These are phyloP conservation scores for Pseudevernia furfuracea DNA, from an alignment of 495 filamentous ascomycete genomes.

Conservation along the genomic window DNA sequence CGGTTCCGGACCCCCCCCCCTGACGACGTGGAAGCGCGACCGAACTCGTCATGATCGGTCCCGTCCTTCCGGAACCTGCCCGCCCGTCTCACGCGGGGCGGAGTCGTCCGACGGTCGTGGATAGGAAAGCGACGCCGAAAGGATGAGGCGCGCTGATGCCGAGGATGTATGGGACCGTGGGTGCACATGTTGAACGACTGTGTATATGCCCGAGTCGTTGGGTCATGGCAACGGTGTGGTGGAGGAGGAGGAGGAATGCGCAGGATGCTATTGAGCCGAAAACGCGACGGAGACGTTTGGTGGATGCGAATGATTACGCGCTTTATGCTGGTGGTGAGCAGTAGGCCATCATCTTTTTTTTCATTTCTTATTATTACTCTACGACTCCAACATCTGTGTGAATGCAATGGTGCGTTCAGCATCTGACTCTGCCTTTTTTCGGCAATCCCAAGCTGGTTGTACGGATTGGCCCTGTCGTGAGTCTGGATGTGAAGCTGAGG, in stretches of 20 bases:
- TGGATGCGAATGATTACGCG: conserved; percentile 6
- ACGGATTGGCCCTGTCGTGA: neutral
- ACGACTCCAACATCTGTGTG: no score
- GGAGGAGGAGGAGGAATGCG: neutral
- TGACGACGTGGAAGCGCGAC: neutral
- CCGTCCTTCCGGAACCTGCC: neutral
- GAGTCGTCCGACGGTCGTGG: neutral
- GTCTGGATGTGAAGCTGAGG: neutral
- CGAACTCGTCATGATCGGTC: neutral
- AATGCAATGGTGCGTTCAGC: neutral
- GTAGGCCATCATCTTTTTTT: neutral
- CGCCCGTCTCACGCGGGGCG: neutral
- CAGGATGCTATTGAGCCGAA: conserved; percentile 7
- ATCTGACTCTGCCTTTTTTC: neutral
- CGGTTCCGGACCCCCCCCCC: neutral
- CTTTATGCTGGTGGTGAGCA: conserved; percentile 7
- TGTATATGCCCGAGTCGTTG: neutral
- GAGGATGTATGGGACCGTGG: neutral
- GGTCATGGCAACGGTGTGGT: neutral
- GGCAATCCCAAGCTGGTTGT: neutral
- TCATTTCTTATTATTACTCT: no score
- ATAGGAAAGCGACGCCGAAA: neutral
- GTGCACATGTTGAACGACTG: neutral
- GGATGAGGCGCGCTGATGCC: neutral
- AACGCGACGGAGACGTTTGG: neutral